These are phyloP conservation scores for Penicillium glabrum DNA, from an alignment of 2,329 filamentous ascomycete genomes.

Conservation along the genomic window DNA sequence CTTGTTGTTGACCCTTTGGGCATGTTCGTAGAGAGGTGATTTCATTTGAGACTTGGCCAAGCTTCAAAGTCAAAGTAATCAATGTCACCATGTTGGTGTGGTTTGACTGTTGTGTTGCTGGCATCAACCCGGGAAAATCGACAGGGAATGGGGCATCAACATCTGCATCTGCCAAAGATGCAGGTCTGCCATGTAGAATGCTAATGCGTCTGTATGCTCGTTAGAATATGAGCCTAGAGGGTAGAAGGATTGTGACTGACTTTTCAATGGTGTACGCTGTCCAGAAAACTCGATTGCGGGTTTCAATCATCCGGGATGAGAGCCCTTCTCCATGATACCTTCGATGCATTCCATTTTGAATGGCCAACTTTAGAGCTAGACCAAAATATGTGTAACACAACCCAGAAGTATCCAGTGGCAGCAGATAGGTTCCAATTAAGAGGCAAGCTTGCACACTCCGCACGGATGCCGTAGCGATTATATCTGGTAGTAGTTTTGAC, in stretches of 20 bases:
- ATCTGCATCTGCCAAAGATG: constrained; percentile 54
- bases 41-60: constrained; percentile 42
- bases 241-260: constrained; percentile 29
- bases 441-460: constrained; percentile 61
- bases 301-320: constrained; percentile 51
- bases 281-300: constrained; percentile 59
- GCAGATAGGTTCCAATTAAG: constrained; percentile 56
- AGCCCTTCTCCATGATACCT: constrained; percentile 50
- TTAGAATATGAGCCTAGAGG: constrained; percentile 6
- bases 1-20: constrained; percentile 40
- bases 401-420: constrained; percentile 58
- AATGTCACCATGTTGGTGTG: constrained; percentile 50
- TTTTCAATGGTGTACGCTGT: constrained; percentile 58
- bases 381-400: constrained; percentile 59
- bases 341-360: constrained; percentile 62
- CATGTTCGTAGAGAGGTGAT: constrained; percentile 42
- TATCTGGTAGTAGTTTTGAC: constrained; percentile 55
- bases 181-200: constrained; percentile 57
- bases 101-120: constrained; percentile 42
- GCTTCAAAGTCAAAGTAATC: constrained; percentile 45
- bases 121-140: constrained; percentile 47
- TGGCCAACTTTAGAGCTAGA: constrained; percentile 57
- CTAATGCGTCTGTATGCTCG: constrained; percentile 48
- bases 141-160: constrained; percentile 56
- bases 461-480: constrained; percentile 57